Percentiles rank a stretch among this genome's conserved stretches.
Evolutionary conservation across 257 asterid genomes (phyloP).

Genomic region (Gardenia jasminoides): DNA sequence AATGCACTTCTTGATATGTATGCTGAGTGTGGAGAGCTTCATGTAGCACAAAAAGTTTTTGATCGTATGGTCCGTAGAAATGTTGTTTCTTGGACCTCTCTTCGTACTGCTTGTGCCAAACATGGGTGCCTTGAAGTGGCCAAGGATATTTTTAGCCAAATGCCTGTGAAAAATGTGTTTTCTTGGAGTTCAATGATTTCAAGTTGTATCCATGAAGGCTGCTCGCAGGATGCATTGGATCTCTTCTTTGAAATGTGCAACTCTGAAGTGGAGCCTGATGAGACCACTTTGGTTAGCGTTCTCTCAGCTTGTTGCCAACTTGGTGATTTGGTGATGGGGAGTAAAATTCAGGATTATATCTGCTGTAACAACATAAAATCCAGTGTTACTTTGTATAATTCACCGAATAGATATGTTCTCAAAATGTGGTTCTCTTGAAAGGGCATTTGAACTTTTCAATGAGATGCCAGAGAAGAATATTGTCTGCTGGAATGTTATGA

Average conservation of each 20-base stretch:
- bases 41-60: constrained; percentile 16
- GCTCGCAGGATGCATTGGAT: constrained; percentile 14
- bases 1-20: constrained; percentile 31
- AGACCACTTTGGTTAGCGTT: constrained; percentile 31
- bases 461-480: constrained; percentile 39
- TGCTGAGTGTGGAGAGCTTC: constrained; percentile 13
- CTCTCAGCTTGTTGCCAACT: constrained; percentile 58
- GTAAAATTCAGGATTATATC: constrained; percentile 35
- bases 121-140: constrained; percentile 44
- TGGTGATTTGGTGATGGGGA: constrained; percentile 56
- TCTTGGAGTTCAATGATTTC: constrained; percentile 35
- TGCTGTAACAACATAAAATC: constrained; percentile 17
- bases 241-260: constrained; percentile 12
- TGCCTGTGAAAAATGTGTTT: constrained; percentile 46
- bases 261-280: constrained; percentile 19
- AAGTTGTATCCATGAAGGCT: constrained; percentile 19
- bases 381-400: constrained; percentile 37
- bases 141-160: constrained; percentile 32
- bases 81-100: constrained; percentile 70
- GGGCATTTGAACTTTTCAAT: constrained; percentile 38
- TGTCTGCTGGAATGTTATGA: constrained; percentile 63
- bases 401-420: constrained; percentile 68
- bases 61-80: constrained; percentile 21
- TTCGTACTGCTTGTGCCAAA: constrained; percentile 57
- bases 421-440: constrained; percentile 59